Base-by-base conservation (phyloP, 768 basidiomycete species). In the Kwoniella sp. region DNA sequence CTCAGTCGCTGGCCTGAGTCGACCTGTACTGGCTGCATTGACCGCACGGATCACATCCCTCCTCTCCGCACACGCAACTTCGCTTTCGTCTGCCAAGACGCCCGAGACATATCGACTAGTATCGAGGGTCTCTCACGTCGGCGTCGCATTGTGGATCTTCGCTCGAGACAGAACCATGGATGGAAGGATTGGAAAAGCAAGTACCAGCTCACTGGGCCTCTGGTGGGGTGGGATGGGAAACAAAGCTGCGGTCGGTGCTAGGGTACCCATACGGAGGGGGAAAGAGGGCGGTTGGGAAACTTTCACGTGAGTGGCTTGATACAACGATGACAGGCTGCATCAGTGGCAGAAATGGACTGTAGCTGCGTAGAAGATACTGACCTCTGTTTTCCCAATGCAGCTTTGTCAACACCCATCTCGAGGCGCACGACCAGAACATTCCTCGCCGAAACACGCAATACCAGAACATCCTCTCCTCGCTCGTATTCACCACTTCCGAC, bases 361-460 rank as follows among this genome's bases (percentile, higher is more conserved):
- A n/a, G 34, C 34, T 34, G 13, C 13, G 34, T 34, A 34, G 5
- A 5, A 13, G 13, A 34, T 5, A 17, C 41, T 45, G 41, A 45
- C 20, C 17, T 3, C 17, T 17, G 20, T 17, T 11, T 45, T 20
- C 15, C 5, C 41, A 3, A 9, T 17, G 50, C 70, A 96, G 93
- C 15, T 97, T 99, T 73, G 90, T 96, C 29, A 89, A 88, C 75
- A 91, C 92, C 15, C 95, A 99, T 83, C 84, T 99, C 64, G 90
- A 92, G 2, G 89, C 95, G 2, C 89, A 92, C 75, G 87, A 87
- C 38, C 81, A 85, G 45, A 86, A 89, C 62, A 82, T 93, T 61
- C 79, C 83, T 28, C 77, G 82, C 20, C 86, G 95, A 26, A 84
- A 94, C 65, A 84, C 84, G 4, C 90, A 97, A 82, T 96, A 89